A percentile compares a stretch with the other conserved stretches of the same genome.
Conservation (phyloP, 768 basidiomycete genomes). For the Agrocybe chaxingu region DNA sequence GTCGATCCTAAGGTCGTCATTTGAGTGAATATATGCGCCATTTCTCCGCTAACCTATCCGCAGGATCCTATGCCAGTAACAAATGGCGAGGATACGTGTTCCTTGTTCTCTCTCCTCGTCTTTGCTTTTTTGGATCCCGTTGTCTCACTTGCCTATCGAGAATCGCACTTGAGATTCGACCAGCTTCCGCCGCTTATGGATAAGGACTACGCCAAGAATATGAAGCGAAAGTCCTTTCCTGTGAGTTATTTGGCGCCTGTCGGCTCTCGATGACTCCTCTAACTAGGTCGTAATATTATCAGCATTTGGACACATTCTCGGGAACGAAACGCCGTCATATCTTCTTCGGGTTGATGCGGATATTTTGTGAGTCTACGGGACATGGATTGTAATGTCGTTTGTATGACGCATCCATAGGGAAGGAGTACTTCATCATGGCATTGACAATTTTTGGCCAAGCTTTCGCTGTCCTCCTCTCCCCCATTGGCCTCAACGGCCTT, state of each 20-base stretch:
- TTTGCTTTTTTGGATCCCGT: conserved; percentile 56
- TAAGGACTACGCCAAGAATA: conserved; percentile 36
- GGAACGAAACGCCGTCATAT: conserved; percentile 30
- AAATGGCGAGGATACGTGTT: conserved; percentile 50
- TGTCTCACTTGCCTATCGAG: conserved; percentile 39
- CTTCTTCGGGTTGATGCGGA: conserved; percentile 41
- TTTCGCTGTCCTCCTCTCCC: conserved; percentile 27
- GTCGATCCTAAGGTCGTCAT: conserved; percentile 38
- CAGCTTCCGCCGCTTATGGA: conserved; percentile 62
- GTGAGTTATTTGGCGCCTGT: conserved; percentile 11
- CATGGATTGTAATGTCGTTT: neutral
- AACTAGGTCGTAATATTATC: neutral
- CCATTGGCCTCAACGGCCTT: conserved; percentile 36
- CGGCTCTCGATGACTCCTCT: neutral
- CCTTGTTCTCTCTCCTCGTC: conserved; percentile 36
- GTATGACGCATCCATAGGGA: conserved; percentile 9
- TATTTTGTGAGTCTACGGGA: conserved; percentile 22
- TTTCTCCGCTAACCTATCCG: too few species aligned
- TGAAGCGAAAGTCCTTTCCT: conserved; percentile 22
- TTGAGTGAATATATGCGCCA: neutral
- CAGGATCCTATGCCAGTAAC: conserved; percentile 29
- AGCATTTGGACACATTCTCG: conserved; percentile 36
- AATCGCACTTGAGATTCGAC: conserved; percentile 45
- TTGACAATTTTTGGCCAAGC: conserved; percentile 24
- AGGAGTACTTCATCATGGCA: conserved; percentile 28